Evolutionary conservation across 371 early-diverging fungal species (phyloP), one percentile per base, ranked within the genome.

Genomic region (Mortierella sp.): DNA sequence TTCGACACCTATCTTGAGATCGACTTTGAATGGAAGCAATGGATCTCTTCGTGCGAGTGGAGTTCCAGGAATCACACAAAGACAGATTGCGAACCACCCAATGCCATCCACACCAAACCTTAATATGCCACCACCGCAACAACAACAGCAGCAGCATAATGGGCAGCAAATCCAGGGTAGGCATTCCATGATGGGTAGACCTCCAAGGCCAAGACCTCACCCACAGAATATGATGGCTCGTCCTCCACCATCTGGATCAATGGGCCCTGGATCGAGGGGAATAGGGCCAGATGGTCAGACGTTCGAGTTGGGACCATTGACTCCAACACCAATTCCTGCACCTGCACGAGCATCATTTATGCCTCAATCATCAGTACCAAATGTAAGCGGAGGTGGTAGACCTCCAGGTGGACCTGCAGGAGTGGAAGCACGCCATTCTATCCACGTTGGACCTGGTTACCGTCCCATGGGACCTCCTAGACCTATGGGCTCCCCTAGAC

Each of bases 261-360:
- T 60, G 60, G 68, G 57, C 10, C 45, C 55, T 29, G 61, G 58
- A 42, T 22, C 59, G 2, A 47, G 63, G 35, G 58, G 56, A 9
- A n/a, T n/a, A n/a, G n/a, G n/a, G n/a, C n/a, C n/a, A n/a, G 66
- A 66, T 53, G 68, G 68, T 1, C 77, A 76, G 29, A 12, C 60
- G 2, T 76, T 71, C 43, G 77, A 76, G 28, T 26, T 76, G 49
- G 72, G 71, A 40, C 72, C 68, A 9, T 62, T 76, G 68, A n/a
- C 53, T 3, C 37, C 37, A 37, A 37, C 37, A 37, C 4, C 37
- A 37, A 37, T 37, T 0, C 29, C 66, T 8, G 34, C 23, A n/a
- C 64, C 61, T 10, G 13, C 43, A 2, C 45, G 70, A 13, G 42
- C 34, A 23, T 70, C 76, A 1, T 58, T 49, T 15, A 60, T 71